A percentile compares a stretch with the other conserved stretches of the same genome.
phyloP scores from a whole-genome alignment of 495 filamentous ascomycete genomes.

The Mytilinidion resinicola region DNA sequence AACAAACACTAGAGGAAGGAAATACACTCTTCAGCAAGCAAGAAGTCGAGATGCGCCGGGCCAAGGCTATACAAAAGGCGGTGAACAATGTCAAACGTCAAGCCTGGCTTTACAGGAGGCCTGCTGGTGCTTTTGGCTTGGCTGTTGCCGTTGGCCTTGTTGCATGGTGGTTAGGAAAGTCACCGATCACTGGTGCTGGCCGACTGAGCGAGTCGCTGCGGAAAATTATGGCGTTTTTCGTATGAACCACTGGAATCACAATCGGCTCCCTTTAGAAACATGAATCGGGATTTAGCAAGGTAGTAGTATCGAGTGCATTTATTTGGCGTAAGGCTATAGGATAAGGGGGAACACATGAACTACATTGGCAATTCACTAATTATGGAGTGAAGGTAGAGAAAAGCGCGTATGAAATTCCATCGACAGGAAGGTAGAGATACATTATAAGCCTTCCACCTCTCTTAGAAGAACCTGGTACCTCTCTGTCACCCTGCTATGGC shows the following conservation, averaged over 20 bases:
- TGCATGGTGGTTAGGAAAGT: conserved; percentile 19
- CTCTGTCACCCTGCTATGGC: no score
- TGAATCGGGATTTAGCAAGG: no score
- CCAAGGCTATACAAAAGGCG: conserved; percentile 8
- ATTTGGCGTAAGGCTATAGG: no score
- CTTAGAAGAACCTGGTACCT: no score
- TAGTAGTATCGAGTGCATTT: no score
- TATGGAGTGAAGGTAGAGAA: no score
- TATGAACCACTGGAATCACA: neutral
- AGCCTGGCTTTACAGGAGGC: conserved; percentile 18
- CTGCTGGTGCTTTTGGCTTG: conserved; percentile 13
- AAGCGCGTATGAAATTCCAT: no score
- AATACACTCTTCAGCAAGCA: conserved; percentile 61
- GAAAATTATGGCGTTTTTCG: conserved; percentile 2
- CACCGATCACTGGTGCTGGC: neutral
- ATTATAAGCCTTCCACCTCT: no score
- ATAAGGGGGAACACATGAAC: no score
- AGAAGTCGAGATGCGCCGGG: conserved; percentile 54
- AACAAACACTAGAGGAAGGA: conserved; percentile 55
- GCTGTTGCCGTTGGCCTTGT: conserved; percentile 21
- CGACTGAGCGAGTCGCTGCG: conserved; percentile 6
- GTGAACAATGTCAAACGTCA: conserved; percentile 1
- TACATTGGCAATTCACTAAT: no score
- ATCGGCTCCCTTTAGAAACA: no score
- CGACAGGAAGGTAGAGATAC: no score